Evolutionary conservation across 768 basidiomycete species (phyloP).

Genomic region (Termitomyces sp.): DNA sequence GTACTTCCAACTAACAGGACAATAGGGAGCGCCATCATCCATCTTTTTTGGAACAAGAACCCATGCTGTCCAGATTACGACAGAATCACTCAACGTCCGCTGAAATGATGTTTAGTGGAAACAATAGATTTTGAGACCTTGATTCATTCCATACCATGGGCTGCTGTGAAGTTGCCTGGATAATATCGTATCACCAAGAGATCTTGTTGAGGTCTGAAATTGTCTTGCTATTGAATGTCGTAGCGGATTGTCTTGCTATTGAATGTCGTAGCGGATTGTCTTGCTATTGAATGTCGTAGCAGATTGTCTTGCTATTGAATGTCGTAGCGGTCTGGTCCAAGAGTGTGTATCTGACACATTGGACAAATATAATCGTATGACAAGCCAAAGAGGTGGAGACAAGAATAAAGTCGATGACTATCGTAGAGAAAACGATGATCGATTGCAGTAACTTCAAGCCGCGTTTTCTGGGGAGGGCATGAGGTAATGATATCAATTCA

Average conservation of each 20-base stretch:
- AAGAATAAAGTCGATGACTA: neutral
- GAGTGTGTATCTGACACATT: neutral
- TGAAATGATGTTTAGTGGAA: neutral
- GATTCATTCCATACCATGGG: neutral
- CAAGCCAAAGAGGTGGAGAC: neutral
- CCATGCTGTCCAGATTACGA: neutral
- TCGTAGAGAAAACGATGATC: neutral
- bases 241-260: neutral
- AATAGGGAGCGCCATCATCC: neutral
- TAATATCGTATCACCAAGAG: neutral
- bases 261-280: too few species aligned
- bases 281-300: too few species aligned
- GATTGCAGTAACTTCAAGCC: neutral
- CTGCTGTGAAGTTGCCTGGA: neutral
- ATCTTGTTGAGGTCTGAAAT: neutral
- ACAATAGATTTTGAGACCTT: too few species aligned
- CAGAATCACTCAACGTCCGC: neutral
- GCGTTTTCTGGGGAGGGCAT: neutral
- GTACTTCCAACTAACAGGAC: neutral
- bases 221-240: too few species aligned
- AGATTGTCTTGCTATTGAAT: neutral
- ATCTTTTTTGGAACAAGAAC: neutral
- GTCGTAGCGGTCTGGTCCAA: neutral
- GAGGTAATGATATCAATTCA: neutral
- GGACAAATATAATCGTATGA: neutral